phyloP scores from a whole-genome alignment of 177 flowering plant species.

The Telopea speciosissima region DNA sequence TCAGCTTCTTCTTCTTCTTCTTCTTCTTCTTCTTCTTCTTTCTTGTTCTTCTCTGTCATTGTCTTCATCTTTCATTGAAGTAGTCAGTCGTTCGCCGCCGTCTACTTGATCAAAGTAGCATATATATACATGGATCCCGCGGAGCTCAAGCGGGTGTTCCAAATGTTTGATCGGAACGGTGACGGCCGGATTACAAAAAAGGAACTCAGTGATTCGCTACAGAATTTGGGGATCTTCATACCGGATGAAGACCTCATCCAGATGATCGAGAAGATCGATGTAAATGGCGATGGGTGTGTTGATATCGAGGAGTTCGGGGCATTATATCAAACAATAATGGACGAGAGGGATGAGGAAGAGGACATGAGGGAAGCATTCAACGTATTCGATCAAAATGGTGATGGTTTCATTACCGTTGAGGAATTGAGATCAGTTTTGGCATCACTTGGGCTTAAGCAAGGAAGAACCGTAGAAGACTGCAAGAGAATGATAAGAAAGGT shows the following conservation, averaged over 20 bases:
- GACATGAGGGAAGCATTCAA: conserved; percentile 34
- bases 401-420: conserved; percentile 33
- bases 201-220: conserved; percentile 56
- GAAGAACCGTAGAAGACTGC: conserved; percentile 32
- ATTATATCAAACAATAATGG: conserved; percentile 27
- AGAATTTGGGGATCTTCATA: conserved; percentile 55
- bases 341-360: conserved; percentile 29
- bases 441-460: conserved; percentile 30
- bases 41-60: too few species aligned
- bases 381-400: conserved; percentile 32
- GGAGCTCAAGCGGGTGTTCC: conserved; percentile 60
- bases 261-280: conserved; percentile 63
- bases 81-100: background rate
- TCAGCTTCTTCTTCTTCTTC: too few species aligned
- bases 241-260: conserved; percentile 46
- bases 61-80: background rate
- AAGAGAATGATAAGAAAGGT: conserved; percentile 31
- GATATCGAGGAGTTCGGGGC: conserved; percentile 52
- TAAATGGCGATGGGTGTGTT: conserved; percentile 64
- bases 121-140: conserved; percentile 33
- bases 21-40: too few species aligned
- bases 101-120: too few species aligned
- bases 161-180: conserved; percentile 69
- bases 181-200: conserved; percentile 61
- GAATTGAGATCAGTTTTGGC: conserved; percentile 27